These are phyloP conservation scores for Ascocoryne sarcoides DNA, from an alignment of 2,329 filamentous ascomycete genomes.

Conservation along the genomic window DNA sequence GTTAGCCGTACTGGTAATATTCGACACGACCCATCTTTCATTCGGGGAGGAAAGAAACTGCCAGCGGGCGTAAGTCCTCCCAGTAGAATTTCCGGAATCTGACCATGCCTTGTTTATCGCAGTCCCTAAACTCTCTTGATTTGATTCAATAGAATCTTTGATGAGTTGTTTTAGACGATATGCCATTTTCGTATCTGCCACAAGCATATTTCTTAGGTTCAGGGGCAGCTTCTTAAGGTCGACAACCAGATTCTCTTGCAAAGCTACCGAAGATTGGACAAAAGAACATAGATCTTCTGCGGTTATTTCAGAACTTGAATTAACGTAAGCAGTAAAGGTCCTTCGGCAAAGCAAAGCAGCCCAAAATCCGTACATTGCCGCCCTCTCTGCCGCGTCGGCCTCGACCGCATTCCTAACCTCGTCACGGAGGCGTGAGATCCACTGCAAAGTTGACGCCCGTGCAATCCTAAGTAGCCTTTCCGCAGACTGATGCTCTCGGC, in stretches of 20 bases:
- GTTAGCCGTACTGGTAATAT: slow-evolving; percentile 25
- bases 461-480: slow-evolving; percentile 32
- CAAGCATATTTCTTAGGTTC: slow-evolving; percentile 31
- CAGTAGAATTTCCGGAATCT: slow-evolving; percentile 21
- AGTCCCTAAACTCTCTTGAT: slow-evolving; percentile 24
- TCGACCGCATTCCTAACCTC: slow-evolving; percentile 36
- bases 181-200: slow-evolving; percentile 38
- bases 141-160: slow-evolving; percentile 26
- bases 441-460: slow-evolving; percentile 37
- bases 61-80: slow-evolving; percentile 22
- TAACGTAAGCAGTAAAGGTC: slow-evolving; percentile 31
- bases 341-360: slow-evolving; percentile 46
- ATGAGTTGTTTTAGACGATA: slow-evolving; percentile 31
- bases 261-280: slow-evolving; percentile 31
- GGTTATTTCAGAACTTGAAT: slow-evolving; percentile 2
- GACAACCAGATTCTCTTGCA: slow-evolving; percentile 38
- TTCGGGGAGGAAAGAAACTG: slow-evolving; percentile 19
- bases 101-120: slow-evolving; percentile 38
- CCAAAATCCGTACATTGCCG: slow-evolving; percentile 39
- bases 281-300: slow-evolving; percentile 24
- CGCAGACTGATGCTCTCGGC: slow-evolving; percentile 8
- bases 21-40: slow-evolving; percentile 29
- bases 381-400: slow-evolving; percentile 30
- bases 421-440: slow-evolving; percentile 39
- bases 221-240: slow-evolving; percentile 30